Evolutionary conservation across 2,329 filamentous ascomycete genomes (phyloP), one percentile per base, ranked within the genome.

Genomic region (Aquanectria penicillioides): DNA sequence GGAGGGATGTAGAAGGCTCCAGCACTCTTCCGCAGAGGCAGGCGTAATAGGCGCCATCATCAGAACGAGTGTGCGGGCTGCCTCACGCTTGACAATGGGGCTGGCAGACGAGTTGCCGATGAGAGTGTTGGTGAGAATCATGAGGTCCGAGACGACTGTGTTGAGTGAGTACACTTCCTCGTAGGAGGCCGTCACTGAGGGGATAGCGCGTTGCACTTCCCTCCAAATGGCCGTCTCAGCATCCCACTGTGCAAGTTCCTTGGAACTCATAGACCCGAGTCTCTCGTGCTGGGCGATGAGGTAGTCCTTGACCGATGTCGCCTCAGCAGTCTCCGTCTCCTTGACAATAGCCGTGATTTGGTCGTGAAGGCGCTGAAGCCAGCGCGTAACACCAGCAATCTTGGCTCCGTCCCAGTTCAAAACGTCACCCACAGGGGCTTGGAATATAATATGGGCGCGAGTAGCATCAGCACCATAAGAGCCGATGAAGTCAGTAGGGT

Each of bases 391-490:
- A 3, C 93, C 93, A 0, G 88, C 80, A 46, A 97, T 94, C 73
- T 93, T 94, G 34, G 83, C 80, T 70, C 92, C 91, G 51, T 97
- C 92, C 93, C 93, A 97, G 73, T 95, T 91, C 2, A 97, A 83
- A 1, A 95, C 86, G 55, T 97, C 93, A 36, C 83, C 87, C 12
- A 96, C 90, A 0, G 93, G 92, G 1, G 93, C 93, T 68, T 94
- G 91, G 79, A 97, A 97, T 6, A 97, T 83, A 72, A 97, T 91
- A 72, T 97, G 93, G 4, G 92, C 92, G 54, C 93, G 83, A 2
- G 91, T 93, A 6, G 91, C 89, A 73, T 97, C 93, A 2, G 93
- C 91, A 18, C 93, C 93, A 67, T 95, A 89, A 65, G 86, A 87
- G 7, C 82, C 78, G 56, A 95, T 92, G 63, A 90, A 91, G 0